Evolutionary conservation across 345 rosid species (phyloP), one percentile per base, ranked within the genome.

Genomic region (Gossypium raimondii): DNA sequence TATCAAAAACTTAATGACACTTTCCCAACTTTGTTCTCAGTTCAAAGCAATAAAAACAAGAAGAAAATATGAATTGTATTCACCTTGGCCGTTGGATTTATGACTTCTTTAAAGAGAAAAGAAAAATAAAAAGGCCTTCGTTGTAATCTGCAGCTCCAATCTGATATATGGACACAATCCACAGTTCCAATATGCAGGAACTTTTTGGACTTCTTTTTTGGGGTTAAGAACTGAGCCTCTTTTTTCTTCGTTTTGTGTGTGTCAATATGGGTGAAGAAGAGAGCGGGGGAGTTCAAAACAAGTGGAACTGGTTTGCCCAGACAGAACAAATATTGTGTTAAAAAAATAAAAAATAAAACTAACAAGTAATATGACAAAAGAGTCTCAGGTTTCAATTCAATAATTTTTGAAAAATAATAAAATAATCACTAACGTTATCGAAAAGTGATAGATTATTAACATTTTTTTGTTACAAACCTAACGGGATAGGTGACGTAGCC

Each of bases 81-180:
- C 41, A 34, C 41, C 41, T 34, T 34, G 41, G 1, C 41, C 41
- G 41, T 7, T 34, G 7, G 25, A 17, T 70, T 20, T 78, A 71
- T 17, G 29, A 45, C 77, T 55, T n/a, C 51, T 5, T 34, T 34
- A 62, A 78, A 81, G 80, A 78, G 80, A 79, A 59, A 55, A 65
- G 7, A 9, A 8, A 41, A 41, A 9, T 2, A 1, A 41, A 64
- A 11, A 64, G 41, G 43, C 11, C 29, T 27, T 13, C 22, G n/a
- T n/a, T 29, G 51, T 24, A 76, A 70, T 12, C 67, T 53, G 22
- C 44, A 68, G 38, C 77, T 70, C 74, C 13, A 80, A 73, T 70
- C 47, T 65, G 80, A 85, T 87, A 87, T 87, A 87, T 73, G 63
- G 24, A 38, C 68, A 67, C 67, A 67, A 65, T 4, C 1, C 79